Evolutionary conservation across 2,329 filamentous ascomycete species (phyloP).

Genomic region (Davidsoniella australis): DNA sequence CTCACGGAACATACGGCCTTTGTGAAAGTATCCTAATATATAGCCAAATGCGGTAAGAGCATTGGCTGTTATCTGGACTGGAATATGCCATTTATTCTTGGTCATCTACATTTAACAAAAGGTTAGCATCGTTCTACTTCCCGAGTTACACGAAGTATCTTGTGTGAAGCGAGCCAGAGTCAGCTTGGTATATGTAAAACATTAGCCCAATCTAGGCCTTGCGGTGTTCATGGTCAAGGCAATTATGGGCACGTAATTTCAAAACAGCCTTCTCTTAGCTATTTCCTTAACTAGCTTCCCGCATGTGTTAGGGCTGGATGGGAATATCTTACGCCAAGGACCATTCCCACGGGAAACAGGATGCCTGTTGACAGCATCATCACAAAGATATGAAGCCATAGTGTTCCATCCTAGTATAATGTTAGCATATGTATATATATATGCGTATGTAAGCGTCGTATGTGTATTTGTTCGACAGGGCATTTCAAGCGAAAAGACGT

Average conservation of each 20-base stretch:
- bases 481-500: background rate
- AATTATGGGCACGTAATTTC: background rate
- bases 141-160: too few relatives aligned
- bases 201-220: too few relatives aligned
- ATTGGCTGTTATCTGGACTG: slow-evolving; percentile 60
- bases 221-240: too few relatives aligned
- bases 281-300: background rate
- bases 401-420: slow-evolving; percentile 45
- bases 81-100: slow-evolving; percentile 87
- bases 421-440: background rate
- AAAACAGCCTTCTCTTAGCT: background rate
- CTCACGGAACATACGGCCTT: slow-evolving; percentile 65
- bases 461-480: background rate
- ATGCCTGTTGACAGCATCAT: slow-evolving; percentile 81
- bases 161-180: too few relatives aligned
- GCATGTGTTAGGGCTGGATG: background rate
- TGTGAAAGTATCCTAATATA: slow-evolving; percentile 80
- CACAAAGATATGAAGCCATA: slow-evolving; percentile 89
- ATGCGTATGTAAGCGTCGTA: background rate
- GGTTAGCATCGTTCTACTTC: too few relatives aligned
- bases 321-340: slow-evolving; percentile 54
- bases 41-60: slow-evolving; percentile 67
- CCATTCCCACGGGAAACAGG: slow-evolving; percentile 89
- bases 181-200: too few relatives aligned
- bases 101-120: slow-evolving; percentile 44